A percentile compares a stretch with the other conserved stretches of the same genome.
phyloP scores from a whole-genome alignment of 1,139 yeast species.

The Hemisphaericaspora xylanilytica region DNA sequence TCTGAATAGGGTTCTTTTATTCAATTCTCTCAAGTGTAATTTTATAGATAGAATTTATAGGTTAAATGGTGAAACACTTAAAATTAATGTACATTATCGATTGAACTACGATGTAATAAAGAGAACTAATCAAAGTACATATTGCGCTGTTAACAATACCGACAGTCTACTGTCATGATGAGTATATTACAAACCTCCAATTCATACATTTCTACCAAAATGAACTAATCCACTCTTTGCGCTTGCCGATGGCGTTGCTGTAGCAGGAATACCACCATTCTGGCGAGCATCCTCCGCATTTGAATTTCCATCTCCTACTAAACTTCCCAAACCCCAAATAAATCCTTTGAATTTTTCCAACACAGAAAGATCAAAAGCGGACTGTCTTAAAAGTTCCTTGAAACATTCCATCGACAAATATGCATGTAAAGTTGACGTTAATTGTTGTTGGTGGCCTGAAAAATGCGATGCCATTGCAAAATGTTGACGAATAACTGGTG shows the following conservation, averaged over 20 bases:
- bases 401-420: conserved; percentile 58
- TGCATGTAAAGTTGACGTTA: conserved; percentile 51
- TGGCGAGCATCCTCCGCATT: conserved; percentile 10
- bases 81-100: conserved; percentile 1
- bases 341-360: conserved; percentile 48
- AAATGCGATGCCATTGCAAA: conserved; percentile 39
- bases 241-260: conserved; percentile 24
- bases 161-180: neutral
- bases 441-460: conserved; percentile 37
- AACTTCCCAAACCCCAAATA: conserved; percentile 51
- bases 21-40: neutral
- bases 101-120: too few species aligned
- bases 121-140: too few species aligned
- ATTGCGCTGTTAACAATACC: too few species aligned
- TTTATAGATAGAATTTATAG: neutral
- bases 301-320: conserved; percentile 17
- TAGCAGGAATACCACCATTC: conserved; percentile 21
- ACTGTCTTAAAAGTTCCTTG: conserved; percentile 50
- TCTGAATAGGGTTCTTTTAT: neutral
- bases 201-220: conserved; percentile 27
- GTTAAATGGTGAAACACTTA: neutral
- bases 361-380: conserved; percentile 33
- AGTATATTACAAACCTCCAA: conserved; percentile 16
- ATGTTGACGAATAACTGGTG: conserved; percentile 50
- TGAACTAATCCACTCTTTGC: conserved; percentile 28